Evolutionary conservation across 148 eudicot species (phyloP).

Genomic region (Pouteria glomerata): DNA sequence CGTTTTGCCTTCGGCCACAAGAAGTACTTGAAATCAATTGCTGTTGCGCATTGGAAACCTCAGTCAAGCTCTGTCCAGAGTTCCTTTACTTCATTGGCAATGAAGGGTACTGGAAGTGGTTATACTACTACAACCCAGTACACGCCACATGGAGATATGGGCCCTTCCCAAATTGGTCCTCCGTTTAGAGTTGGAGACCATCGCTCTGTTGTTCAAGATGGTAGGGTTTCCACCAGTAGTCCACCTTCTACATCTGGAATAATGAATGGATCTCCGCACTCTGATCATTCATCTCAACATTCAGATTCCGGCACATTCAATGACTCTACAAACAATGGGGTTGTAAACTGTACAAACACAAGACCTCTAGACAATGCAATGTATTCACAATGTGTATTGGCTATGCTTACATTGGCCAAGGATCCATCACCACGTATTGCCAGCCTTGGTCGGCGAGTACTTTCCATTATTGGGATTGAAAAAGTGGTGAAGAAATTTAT

Average conservation of each 20-base stretch:
- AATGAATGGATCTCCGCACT: constrained; percentile 88
- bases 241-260: constrained; percentile 73
- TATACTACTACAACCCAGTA: constrained; percentile 56
- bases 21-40: constrained; percentile 79
- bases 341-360: constrained; percentile 55
- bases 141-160: constrained; percentile 51
- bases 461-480: constrained; percentile 80
- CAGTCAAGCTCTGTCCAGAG: constrained; percentile 66
- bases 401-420: constrained; percentile 82
- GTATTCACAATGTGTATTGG: constrained; percentile 65
- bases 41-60: constrained; percentile 76
- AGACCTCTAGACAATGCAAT: constrained; percentile 61
- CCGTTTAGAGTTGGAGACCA: constrained; percentile 58
- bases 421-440: constrained; percentile 93
- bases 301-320: constrained; percentile 74
- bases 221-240: constrained; percentile 76
- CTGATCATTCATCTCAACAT: constrained; percentile 89
- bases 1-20: constrained; percentile 95
- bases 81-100: constrained; percentile 53
- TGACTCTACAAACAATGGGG: constrained; percentile 57
- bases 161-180: constrained; percentile 66
- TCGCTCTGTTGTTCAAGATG: constrained; percentile 57
- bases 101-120: constrained; percentile 61
- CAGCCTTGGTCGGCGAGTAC: constrained; percentile 69
- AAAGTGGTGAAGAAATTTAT: constrained; percentile 70